Percentiles rank a stretch among this genome's conserved stretches.
These are phyloP conservation scores for Fusarium liriodendri DNA, from an alignment of 2,329 filamentous ascomycete genomes.

Conservation along the genomic window DNA sequence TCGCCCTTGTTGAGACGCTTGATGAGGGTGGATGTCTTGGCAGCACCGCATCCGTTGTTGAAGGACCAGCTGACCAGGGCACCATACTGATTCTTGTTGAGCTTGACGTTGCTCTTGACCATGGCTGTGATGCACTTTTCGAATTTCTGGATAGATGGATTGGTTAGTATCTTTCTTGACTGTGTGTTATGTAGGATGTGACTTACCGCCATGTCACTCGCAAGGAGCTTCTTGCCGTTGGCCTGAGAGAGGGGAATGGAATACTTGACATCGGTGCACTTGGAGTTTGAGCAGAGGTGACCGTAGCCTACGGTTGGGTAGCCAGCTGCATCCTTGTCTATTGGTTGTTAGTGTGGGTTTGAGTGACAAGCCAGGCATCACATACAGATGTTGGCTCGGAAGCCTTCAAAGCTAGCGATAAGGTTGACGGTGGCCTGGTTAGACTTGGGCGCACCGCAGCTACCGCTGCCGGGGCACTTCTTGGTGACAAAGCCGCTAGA, in stretches of 20 bases:
- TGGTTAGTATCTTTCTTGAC: background rate
- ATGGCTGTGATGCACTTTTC: conserved; percentile 15
- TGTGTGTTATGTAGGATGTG: background rate
- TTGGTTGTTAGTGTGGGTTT: too few species aligned
- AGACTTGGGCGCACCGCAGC: conserved; percentile 6
- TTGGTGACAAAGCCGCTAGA: background rate
- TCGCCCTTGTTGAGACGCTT: conserved; percentile 30
- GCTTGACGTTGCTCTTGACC: conserved; percentile 7
- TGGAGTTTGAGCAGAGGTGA: conserved; percentile 56
- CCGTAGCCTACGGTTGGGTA: conserved; percentile 63
- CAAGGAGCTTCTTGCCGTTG: conserved; percentile 54
- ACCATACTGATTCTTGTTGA: conserved; percentile 62
- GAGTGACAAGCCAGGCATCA: too few species aligned
- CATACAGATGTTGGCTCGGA: conserved; percentile 24
- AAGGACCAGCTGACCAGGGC: conserved; percentile 63
- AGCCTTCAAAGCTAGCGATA: conserved; percentile 26
- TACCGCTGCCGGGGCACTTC: background rate
- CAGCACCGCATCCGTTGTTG: conserved; percentile 60
- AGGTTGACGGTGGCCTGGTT: conserved; percentile 26
- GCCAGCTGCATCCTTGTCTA: conserved; percentile 55
- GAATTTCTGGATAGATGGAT: background rate
- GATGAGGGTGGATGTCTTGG: conserved; percentile 51
- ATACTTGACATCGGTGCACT: conserved; percentile 59
- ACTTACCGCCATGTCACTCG: conserved; percentile 25
- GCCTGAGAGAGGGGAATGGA: conserved; percentile 56